Percentiles rank a stretch among this genome's conserved stretches.
Evolutionary conservation across 164 flowering plant genomes (phyloP).

Genomic region (Cinnamomum micranthum): DNA sequence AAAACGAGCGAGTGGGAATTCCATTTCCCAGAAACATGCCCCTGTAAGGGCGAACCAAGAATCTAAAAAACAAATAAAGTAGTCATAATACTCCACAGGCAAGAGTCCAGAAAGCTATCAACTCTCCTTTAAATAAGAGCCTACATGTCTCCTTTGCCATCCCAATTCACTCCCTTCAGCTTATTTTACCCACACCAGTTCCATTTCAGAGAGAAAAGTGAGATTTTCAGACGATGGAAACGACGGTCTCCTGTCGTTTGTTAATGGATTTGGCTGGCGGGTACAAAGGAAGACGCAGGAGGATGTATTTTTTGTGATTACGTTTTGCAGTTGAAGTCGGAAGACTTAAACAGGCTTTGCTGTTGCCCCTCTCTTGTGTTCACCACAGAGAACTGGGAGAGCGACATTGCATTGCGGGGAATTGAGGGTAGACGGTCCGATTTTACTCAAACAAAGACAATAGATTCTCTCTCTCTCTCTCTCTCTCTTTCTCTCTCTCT

Average conservation of each 20-base stretch:
- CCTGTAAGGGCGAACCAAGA: conserved; percentile 28
- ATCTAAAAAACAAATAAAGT: background rate
- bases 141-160: conserved; percentile 19
- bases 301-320: conserved; percentile 25
- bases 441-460: conserved; percentile 4
- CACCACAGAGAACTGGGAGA: conserved; percentile 48
- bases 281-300: conserved; percentile 13
- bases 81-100: conserved; percentile 1
- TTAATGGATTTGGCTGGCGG: conserved; percentile 18
- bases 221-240: background rate
- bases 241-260: conserved; percentile 3
- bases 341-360: conserved; percentile 37
- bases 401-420: conserved; percentile 75
- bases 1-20: conserved; percentile 57
- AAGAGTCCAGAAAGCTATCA: conserved; percentile 8
- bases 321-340: conserved; percentile 6
- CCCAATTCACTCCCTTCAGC: background rate
- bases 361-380: conserved; percentile 54
- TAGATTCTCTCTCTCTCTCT: background rate
- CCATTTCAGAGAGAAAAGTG: background rate
- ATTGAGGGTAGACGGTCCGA: conserved; percentile 85
- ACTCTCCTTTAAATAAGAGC: conserved; percentile 46
- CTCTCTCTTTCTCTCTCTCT: background rate
- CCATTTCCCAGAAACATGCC: conserved; percentile 62
- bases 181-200: background rate